Evolutionary conservation across 2,329 filamentous ascomycete genomes (phyloP), one percentile per base, ranked within the genome.

Genomic region (Neonectria punicea): DNA sequence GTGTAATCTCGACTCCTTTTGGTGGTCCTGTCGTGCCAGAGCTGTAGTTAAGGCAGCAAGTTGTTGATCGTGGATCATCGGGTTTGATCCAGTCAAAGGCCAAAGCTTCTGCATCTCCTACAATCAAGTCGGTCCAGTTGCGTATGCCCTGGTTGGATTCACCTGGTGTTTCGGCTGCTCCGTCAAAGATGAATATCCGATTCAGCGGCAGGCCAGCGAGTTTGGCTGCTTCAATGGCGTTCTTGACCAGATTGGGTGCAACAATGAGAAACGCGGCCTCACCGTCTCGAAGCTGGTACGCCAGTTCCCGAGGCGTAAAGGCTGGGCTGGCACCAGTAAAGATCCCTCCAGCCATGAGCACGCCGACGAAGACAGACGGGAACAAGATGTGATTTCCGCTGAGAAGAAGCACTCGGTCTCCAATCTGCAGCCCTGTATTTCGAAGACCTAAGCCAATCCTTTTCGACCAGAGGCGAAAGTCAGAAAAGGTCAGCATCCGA

Each of bases 1-100:
- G 93, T 13, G 89, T 89, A 66, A 96, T 91, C 79, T 92, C 89
- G 9, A 96, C 93, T 8, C 93, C 93, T 75, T 96, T 97, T 3
- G 93, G 92, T 1, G 93, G 84, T 1, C 93, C 93, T 0, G 93
- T 96, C 8, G 91, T 94, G 5, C 92, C 88, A 22, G 86, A 90
- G 67, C 88, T 92, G 78, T 95, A 96, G 78, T 96, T 95, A 65
- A 96, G 85, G 25, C 89, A 90, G 68, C 90, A 87, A 1, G 87
- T 87, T 4, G 84, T 83, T n/a, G 80, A 77, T 60, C 83, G 82
- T 1, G 87, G 78, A 20, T 85, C 81, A 0, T 79, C 75, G 0
- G 82, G 83, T 58, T 89, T 83, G 5, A 86, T 76, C 92, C 92
- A 95, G 54, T 81, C 79, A 77, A 90, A 94, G 0, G 50, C 53